These are phyloP conservation scores for Globisporangium parvum DNA, from an alignment of 352 stramenopile genomes.

Conservation along the genomic window DNA sequence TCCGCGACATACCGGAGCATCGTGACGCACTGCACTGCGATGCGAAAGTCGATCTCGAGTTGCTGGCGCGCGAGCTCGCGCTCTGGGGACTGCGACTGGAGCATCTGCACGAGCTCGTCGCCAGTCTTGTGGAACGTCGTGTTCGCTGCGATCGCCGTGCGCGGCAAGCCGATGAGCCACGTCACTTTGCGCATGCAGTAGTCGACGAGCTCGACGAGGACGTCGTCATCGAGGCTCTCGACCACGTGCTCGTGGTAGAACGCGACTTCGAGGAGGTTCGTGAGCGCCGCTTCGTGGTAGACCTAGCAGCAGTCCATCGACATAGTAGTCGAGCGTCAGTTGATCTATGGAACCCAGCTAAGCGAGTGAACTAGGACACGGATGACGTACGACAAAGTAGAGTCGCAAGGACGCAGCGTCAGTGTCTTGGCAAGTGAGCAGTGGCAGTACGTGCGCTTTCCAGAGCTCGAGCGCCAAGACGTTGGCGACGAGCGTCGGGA, in stretches of 20 bases:
- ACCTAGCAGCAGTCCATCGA: conserved; percentile 20
- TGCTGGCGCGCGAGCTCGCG: conserved; percentile 65
- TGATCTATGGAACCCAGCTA: not conserved
- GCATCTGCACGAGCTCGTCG: conserved; percentile 58
- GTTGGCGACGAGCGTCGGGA: conserved; percentile 84
- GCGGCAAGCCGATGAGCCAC: conserved; percentile 68
- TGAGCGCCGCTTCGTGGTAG: conserved; percentile 88
- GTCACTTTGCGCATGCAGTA: conserved; percentile 90
- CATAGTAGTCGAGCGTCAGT: not conserved
- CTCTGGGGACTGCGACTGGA: conserved; percentile 43
- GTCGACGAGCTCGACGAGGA: conserved; percentile 92
- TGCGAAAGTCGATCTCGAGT: conserved; percentile 84
- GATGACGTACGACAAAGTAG: conserved; percentile 83
- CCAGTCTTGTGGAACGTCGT: conserved; percentile 74
- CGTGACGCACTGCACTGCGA: conserved; percentile 82
- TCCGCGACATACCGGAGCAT: conserved; percentile 89
- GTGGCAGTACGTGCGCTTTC: conserved; percentile 76
- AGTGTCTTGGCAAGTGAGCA: conserved; percentile 38
- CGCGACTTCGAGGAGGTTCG: conserved; percentile 86
- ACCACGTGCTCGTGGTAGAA: conserved; percentile 89
- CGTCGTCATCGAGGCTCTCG: conserved; percentile 82
- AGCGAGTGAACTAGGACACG: not conserved
- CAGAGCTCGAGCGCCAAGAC: conserved; percentile 88
- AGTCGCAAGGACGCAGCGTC: conserved; percentile 72
- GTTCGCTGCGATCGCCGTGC: conserved; percentile 38